phyloP scores from a whole-genome alignment of 139 green algal genomes.

The Tetraselmis chui region DNA sequence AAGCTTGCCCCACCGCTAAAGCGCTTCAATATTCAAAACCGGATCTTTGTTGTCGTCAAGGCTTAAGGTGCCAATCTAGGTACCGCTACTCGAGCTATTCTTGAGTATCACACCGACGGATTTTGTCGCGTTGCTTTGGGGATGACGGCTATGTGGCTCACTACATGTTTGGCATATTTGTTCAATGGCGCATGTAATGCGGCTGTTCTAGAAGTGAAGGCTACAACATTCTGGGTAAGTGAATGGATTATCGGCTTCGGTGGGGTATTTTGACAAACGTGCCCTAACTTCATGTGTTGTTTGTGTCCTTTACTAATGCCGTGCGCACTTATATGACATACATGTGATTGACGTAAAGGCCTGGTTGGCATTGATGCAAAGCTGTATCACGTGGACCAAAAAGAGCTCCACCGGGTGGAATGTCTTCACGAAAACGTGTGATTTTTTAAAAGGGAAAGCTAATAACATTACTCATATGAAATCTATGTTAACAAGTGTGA shows the following conservation, averaged over 20 bases:
- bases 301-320: too few species aligned
- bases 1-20: not conserved
- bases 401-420: not conserved
- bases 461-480: not conserved
- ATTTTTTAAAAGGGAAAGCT: not conserved
- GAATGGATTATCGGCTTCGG: too few species aligned
- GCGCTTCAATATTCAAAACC: not conserved
- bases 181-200: not conserved
- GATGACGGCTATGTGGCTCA: not conserved
- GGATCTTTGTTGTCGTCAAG: not conserved
- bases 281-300: too few species aligned
- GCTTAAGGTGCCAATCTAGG: not conserved
- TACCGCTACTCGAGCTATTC: not conserved
- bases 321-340: too few species aligned
- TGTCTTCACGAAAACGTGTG: not conserved
- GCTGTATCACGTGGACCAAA: not conserved
- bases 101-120: not conserved
- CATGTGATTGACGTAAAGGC: not conserved
- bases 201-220: not conserved
- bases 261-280: too few species aligned
- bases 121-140: not conserved
- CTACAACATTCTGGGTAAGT: too few species aligned
- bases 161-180: not conserved
- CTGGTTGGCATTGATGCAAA: not conserved
- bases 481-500: not conserved